Conservation (phyloP, 805 yeast species). For the Wickerhamomyces sydowiorum region DNA sequence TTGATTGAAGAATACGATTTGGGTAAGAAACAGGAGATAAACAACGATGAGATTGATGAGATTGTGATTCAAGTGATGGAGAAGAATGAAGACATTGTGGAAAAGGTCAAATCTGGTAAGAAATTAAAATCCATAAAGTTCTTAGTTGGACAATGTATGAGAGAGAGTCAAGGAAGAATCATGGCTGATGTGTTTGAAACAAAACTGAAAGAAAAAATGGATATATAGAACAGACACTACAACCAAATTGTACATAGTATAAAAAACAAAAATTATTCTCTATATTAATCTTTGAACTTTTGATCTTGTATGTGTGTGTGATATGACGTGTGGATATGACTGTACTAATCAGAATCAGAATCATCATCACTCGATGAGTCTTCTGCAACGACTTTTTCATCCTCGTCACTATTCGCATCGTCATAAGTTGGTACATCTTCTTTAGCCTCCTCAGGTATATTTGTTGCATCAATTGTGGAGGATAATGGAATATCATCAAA, state of each 20-base stretch:
- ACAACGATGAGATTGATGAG: constrained; percentile 24
- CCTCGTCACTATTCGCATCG: constrained; percentile 10
- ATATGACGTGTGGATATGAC: neutral
- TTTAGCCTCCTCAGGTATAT: constrained; percentile 6
- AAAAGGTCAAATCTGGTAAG: constrained; percentile 50
- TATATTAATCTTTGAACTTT: no score
- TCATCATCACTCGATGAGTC: constrained; percentile 22
- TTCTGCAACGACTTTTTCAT: constrained; percentile 20
- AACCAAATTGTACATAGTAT: no score
- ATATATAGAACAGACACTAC: no score
- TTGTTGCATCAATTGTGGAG: constrained; percentile 12
- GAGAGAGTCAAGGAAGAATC: constrained; percentile 58
- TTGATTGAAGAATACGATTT: constrained; percentile 54
- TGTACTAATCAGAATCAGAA: constrained; percentile 16
- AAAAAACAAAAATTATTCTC: no score
- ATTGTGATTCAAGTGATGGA: constrained; percentile 33
- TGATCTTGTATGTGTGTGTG: no score
- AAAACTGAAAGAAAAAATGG: constrained; percentile 23
- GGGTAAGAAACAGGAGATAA: constrained; percentile 29
- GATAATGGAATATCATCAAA: constrained; percentile 33
- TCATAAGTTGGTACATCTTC: constrained; percentile 15
- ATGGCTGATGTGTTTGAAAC: constrained; percentile 29
- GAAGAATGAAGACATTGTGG: constrained; percentile 46
- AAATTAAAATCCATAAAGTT: constrained; percentile 62
- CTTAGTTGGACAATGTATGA: constrained; percentile 83